These are phyloP conservation scores for Medicago truncatula DNA, from an alignment of 306 rosid genomes.

Conservation along the genomic window DNA sequence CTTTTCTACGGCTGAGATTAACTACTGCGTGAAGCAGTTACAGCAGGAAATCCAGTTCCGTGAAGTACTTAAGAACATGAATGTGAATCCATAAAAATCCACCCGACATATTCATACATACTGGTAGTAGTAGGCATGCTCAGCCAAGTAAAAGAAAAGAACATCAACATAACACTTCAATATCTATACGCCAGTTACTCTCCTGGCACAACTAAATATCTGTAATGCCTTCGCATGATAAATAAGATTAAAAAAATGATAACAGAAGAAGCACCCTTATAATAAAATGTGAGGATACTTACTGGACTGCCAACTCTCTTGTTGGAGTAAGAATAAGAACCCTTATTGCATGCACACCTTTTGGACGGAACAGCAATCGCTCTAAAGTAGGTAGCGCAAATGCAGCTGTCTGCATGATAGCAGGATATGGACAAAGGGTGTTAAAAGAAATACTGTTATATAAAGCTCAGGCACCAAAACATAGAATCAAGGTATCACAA, in stretches of 20 bases:
- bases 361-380: slow-evolving; percentile 88
- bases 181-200: slow-evolving; percentile 8
- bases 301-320: slow-evolving; percentile 96
- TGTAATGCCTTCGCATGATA: slow-evolving; percentile 16
- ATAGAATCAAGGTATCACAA: slow-evolving; percentile 2
- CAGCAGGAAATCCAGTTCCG: no score
- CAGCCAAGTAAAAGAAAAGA: not conserved
- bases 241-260: slow-evolving; percentile 2
- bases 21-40: no score
- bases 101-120: slow-evolving; percentile 9
- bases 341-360: slow-evolving; percentile 80
- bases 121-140: no score
- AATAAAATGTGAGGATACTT: slow-evolving; percentile 44
- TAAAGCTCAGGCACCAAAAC: slow-evolving; percentile 11
- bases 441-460: slow-evolving; percentile 2
- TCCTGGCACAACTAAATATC: slow-evolving; percentile 16
- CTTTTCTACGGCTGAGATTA: no score
- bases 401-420: slow-evolving; percentile 80
- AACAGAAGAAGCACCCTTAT: not conserved
- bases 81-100: slow-evolving; percentile 23
- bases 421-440: slow-evolving; percentile 10
- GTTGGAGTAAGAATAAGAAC: slow-evolving; percentile 96
- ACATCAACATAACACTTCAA: not conserved
- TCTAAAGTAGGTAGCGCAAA: slow-evolving; percentile 90
- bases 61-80: not conserved